Evolutionary conservation across 2,329 filamentous ascomycete species (phyloP), one percentile per base, ranked within the genome.

Genomic region (Penicillium brasilianum): DNA sequence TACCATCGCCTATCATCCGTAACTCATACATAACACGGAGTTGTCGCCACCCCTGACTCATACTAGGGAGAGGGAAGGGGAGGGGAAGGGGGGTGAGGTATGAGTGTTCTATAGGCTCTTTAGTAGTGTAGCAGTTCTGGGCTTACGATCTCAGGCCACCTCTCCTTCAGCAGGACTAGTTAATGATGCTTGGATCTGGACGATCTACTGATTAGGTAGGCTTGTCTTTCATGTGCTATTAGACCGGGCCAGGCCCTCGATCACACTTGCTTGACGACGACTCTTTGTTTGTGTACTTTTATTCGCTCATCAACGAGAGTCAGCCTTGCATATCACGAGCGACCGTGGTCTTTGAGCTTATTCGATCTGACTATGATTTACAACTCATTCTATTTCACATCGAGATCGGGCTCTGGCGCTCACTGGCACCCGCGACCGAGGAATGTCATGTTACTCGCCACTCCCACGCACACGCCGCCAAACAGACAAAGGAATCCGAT

Each of bases 41-140:
- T 50, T 20, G 13, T 52, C 14, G 50, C 20, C 32, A 34, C 50
- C 34, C 50, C 50, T 53, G 50, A 53, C 36, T 53, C 50, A 53
- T 39, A 52, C 46, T 11, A 49, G 46, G 48, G 28, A 34, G 28
- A 34, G 28, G 48, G 14, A 32, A 28, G n/a, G 30, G 25, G 20
- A 9, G 30, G 25, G 20, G 48, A 3, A 30, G 16, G 16, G 28
- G 28, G 28, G 48, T 8, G 16, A 32, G 48, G 48, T 20, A 50
- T 50, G 30, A 14, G n/a, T 18, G 48, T 28, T 7, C 28, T 32
- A 50, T 50, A 34, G 48, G 48, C 30, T 50, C 13, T 9, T 39
- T 39, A 43, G 16, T 34, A 49, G 34, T 30, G 44, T 49, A n/a
- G 54, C 34, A 50, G 44, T 48, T 44, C n/a, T n/a, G n/a, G n/a